phyloP scores from a whole-genome alignment of 1,284 basidiomycete genomes.

The Sutorius eximius region DNA sequence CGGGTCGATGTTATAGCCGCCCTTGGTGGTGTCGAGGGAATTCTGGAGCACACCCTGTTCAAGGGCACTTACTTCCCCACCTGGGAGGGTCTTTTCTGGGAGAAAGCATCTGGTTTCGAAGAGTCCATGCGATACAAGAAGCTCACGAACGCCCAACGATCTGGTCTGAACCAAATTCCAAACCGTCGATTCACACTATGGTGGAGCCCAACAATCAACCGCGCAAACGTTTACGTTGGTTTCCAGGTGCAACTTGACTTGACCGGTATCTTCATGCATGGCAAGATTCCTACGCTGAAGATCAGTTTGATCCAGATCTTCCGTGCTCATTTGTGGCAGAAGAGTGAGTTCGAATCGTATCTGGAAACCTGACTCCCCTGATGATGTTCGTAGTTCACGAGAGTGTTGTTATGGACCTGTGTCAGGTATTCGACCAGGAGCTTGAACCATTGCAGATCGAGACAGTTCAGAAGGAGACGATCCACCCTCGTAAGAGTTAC shows the following conservation, averaged over 20 bases:
- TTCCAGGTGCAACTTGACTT: conserved; percentile 99
- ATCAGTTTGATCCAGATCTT: conserved; percentile 99
- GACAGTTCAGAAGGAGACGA: conserved; percentile 99
- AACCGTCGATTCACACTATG: conserved; percentile 99
- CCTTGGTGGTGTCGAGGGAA: conserved; percentile 95
- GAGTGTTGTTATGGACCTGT: conserved; percentile 97
- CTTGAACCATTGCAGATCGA: conserved; percentile 98
- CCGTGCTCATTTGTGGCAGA: conserved; percentile 99
- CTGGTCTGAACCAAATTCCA: conserved; percentile 97
- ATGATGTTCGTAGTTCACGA: conserved; percentile 59
- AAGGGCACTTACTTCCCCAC: conserved; percentile 96
- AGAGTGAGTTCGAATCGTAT: conserved; percentile 57
- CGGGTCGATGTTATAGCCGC: conserved; percentile 99
- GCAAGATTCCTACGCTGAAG: conserved; percentile 97
- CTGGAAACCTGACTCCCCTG: conserved; percentile 5
- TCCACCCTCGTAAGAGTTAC: conserved; percentile 99
- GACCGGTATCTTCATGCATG: conserved; percentile 95
- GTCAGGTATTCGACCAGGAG: conserved; percentile 99
- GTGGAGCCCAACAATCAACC: conserved; percentile 99
- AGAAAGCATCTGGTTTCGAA: conserved; percentile 93
- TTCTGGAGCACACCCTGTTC: conserved; percentile 96
- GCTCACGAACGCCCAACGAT: conserved; percentile 92
- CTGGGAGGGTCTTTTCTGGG: conserved; percentile 94
- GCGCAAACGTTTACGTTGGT: conserved; percentile 98
- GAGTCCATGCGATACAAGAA: conserved; percentile 99